Evolutionary conservation across 1,284 basidiomycete species (phyloP), one percentile per base, ranked within the genome.

Genomic region (Termitomyces sp.): DNA sequence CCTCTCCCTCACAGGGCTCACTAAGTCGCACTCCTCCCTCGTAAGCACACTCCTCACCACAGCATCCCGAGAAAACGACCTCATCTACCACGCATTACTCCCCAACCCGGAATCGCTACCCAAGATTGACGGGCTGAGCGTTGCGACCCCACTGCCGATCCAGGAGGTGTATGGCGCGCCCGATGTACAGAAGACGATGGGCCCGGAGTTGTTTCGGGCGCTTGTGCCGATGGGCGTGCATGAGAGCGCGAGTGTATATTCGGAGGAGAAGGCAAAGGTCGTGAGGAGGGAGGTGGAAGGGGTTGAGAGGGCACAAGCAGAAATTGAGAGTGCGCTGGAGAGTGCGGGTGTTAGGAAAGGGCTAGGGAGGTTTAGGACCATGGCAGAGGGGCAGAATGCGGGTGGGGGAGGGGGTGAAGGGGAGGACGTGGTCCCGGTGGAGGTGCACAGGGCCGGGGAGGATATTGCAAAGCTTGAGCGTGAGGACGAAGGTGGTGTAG

Each of bases 231-330:
- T 99, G 33, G 92, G 91, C 58, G 94, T 99, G 4, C 95, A 98
- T 69, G 94, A 98, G 73, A 92, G 90, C 61, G 95, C 97, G 5
- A 92, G 88, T 55, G 86, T 99, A 15, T 99, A 99, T 71, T 96
- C 93, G 1, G 96, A 99, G 70, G 97, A 99, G 74, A 98, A 99
- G 73, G 97, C 96, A 13, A 98, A 99, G 72, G 77, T 99, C 24
- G 92, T 94, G 1, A 81, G 97, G 38, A 84, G 79, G 1, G 95
- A 98, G 68, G 88, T 90, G 1, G 95, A 98, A 76, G 83, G 86
- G 45, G 86, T 86, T 0, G 94, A 98, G 59, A 71, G 84, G 12
- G 88, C 89, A 0, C 93, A 98, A 64, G 87, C 78, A 1, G 92
- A 97, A 68, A 81, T 85, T 34, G 77, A 84, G 58, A 90, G 90